Conservation (phyloP, 768 basidiomycete genomes). For the Amanita subjunquillea region DNA sequence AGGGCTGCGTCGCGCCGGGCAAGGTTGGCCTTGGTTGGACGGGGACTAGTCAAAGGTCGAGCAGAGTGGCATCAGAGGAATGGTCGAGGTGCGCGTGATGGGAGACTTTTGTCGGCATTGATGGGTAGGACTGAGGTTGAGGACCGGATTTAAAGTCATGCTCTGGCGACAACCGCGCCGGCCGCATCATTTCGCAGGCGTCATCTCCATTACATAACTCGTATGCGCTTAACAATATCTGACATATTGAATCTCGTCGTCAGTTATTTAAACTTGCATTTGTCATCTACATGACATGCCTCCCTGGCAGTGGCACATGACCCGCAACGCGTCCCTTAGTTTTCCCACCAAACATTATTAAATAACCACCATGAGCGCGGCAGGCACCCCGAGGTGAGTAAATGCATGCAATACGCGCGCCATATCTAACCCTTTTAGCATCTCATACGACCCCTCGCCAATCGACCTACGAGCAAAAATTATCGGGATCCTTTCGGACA, state of each 20-base stretch:
- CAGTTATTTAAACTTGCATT: too few species aligned
- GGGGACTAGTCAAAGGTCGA: conserved; percentile 59
- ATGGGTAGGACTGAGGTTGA: background rate
- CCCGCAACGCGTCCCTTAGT: too few species aligned
- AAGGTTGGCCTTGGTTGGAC: conserved; percentile 30
- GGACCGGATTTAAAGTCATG: background rate
- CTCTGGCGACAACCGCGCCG: background rate
- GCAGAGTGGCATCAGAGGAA: conserved; percentile 47
- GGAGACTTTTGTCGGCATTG: conserved; percentile 10
- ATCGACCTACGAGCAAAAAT: conserved; percentile 22
- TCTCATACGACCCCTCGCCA: background rate
- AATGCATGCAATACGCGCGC: background rate
- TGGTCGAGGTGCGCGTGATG: conserved; percentile 14
- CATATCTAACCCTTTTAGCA: background rate
- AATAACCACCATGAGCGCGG: background rate
- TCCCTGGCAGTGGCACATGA: background rate
- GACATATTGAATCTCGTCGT: too few species aligned
- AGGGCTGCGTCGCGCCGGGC: conserved; percentile 61
- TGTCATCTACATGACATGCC: background rate
- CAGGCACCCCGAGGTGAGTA: background rate
- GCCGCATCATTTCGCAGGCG: background rate
- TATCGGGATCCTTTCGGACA: conserved; percentile 32
- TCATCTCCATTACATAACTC: background rate
- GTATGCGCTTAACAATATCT: too few species aligned
- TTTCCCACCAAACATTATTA: background rate